Percentiles rank a stretch among this genome's conserved stretches.
Conservation (phyloP, 768 basidiomycete species). For the Suillus discolor region DNA sequence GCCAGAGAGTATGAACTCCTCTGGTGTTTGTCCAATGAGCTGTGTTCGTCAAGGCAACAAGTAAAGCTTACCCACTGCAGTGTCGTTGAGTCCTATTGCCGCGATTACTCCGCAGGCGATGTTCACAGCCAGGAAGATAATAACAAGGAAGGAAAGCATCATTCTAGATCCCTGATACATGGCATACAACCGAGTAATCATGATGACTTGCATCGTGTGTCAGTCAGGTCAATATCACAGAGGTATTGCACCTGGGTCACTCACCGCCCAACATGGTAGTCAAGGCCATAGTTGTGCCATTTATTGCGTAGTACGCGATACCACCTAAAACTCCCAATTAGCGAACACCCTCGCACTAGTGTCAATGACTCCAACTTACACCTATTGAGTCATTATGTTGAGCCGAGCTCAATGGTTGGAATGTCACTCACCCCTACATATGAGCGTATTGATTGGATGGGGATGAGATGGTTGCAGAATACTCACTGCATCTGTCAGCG, state of each 20-base stretch:
- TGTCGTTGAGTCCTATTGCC: accelerated
- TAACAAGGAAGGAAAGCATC: too few species aligned
- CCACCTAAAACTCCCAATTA: not conserved
- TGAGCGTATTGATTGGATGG: not conserved
- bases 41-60: too few species aligned
- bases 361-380: not conserved
- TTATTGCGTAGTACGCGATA: accelerated
- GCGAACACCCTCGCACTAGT: not conserved
- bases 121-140: too few species aligned
- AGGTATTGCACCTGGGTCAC: not conserved
- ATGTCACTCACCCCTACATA: not conserved
- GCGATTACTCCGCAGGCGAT: too few species aligned
- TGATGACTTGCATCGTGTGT: too few species aligned
- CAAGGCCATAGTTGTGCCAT: accelerated
- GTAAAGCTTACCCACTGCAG: too few species aligned
- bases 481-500: not conserved
- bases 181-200: too few species aligned
- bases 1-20: too few species aligned
- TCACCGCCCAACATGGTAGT: not conserved
- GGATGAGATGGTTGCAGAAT: not conserved
- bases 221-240: too few species aligned
- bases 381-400: not conserved
- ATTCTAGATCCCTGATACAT: too few species aligned
- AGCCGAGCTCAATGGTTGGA: not conserved
- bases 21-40: too few species aligned